Base-by-base conservation (phyloP, 2,329 filamentous ascomycete species). In the Ophiocordyceps robertsii region DNA sequence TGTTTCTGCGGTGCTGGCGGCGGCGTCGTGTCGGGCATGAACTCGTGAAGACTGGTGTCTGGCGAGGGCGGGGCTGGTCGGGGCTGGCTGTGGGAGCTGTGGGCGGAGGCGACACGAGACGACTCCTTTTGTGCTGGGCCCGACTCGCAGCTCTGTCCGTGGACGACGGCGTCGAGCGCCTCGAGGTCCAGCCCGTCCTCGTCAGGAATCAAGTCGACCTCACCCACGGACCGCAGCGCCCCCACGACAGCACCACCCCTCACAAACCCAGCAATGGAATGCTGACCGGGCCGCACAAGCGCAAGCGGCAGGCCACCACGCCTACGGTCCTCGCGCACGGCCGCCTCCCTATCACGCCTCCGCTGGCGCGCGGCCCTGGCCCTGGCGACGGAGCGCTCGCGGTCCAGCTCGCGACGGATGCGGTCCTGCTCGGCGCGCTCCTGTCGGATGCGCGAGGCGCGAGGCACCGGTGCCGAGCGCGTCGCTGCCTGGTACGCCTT, bases 211-310 rank as follows among this genome's bases (percentile, higher is more conserved):
- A 51, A 29, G 16, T 51, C 47, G 39, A 48, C 30, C 17, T 42
- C n/a, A 35, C n/a, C n/a, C n/a, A 35, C 6, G 3, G 24, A 24
- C 24, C 24, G 6, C 24, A 2, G 6, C 3, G 24, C 24, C 24
- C 6, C 6, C 24, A 9, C 24, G 24, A 7, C 24, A 24, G 4
- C 24, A 2, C 17, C 21, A 10, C 13, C 33, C 31, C 61, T 58
- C 8, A 74, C 57, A 44, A 80, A 80, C 31, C 65, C 54, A 16
- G 72, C 63, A 47, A 80, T 75, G 0, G 69, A 74, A 36, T 69
- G 69, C 53, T 80, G 76, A 30, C 75, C 78, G 0, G 75, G 69
- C 31, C 68, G 64, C 5, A 75, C 70, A 12, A 63, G 64, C n/a
- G 73, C 63, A 5, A 77, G 57, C 13, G 76, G 76, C 44, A 75